A percentile compares a stretch with the other conserved stretches of the same genome.
These are phyloP conservation scores for Mentha longifolia DNA, from an alignment of 257 asterid species.

Conservation along the genomic window DNA sequence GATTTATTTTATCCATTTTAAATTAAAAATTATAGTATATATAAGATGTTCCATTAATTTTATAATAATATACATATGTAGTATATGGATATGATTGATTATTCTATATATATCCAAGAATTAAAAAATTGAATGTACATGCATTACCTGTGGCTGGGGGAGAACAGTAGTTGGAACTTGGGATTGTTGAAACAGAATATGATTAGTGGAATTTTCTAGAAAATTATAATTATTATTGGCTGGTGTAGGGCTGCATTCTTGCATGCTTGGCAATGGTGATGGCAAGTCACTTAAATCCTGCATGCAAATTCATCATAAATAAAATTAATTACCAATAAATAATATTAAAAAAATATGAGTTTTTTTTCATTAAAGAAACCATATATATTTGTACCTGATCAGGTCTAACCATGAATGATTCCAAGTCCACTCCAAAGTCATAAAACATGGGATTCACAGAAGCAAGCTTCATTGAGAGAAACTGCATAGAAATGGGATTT, in stretches of 20 bases:
- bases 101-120: neutral
- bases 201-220: slow-evolving; percentile 43
- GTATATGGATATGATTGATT: neutral
- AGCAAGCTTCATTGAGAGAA: slow-evolving; percentile 95
- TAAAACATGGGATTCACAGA: slow-evolving; percentile 67
- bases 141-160: slow-evolving; percentile 29
- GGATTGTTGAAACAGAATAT: slow-evolving; percentile 46
- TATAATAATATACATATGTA: neutral
- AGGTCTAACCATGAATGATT: slow-evolving; percentile 58
- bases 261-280: slow-evolving; percentile 43
- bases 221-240: slow-evolving; percentile 39
- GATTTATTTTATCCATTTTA: slow-evolving; percentile 33
- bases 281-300: slow-evolving; percentile 53
- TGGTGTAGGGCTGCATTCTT: slow-evolving; percentile 42
- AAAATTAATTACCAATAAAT: neutral
- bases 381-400: slow-evolving; percentile 56
- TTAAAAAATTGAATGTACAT: neutral
- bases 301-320: slow-evolving; percentile 27
- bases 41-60: neutral
- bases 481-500: slow-evolving; percentile 44
- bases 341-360: neutral
- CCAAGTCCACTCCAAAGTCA: slow-evolving; percentile 77
- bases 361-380: neutral
- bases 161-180: slow-evolving; percentile 18
- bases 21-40: no score